phyloP scores from a whole-genome alignment of 2,329 filamentous ascomycete species.

The Ophiostoma sp. region DNA sequence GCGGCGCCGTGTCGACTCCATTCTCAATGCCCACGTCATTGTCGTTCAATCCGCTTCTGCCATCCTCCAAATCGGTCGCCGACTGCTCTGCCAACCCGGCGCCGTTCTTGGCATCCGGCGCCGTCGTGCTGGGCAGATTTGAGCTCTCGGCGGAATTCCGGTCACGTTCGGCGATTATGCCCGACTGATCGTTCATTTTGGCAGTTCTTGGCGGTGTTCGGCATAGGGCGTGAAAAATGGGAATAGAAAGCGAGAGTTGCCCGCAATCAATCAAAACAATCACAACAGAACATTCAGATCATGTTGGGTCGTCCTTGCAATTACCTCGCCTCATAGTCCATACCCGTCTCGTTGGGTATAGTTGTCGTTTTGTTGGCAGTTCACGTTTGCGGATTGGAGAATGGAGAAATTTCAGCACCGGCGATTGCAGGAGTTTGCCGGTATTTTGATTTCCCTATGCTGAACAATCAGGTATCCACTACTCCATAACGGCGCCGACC shows the following conservation, averaged over 20 bases:
- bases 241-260: not conserved
- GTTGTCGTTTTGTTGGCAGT: not conserved
- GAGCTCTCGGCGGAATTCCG: not conserved
- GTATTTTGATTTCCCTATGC: slow-evolving; percentile 3
- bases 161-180: not conserved
- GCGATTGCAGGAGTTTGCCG: not conserved
- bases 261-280: not conserved
- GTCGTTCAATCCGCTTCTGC: not conserved
- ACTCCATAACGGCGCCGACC: not conserved
- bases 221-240: not conserved
- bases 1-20: not conserved
- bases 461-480: not conserved
- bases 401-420: not conserved
- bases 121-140: not conserved
- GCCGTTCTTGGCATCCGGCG: not conserved
- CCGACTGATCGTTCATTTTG: not conserved
- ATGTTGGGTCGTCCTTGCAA: not conserved
- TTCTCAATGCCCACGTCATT: not conserved
- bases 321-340: not conserved
- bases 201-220: not conserved
- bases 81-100: not conserved
- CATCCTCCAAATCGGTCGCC: not conserved
- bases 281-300: not conserved
- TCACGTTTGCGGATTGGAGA: not conserved
- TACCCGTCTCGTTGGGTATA: not conserved